Evolutionary conservation across 2,329 filamentous ascomycete genomes (phyloP), one percentile per base, ranked within the genome.

Genomic region (Bimuria novae-zelandiae): DNA sequence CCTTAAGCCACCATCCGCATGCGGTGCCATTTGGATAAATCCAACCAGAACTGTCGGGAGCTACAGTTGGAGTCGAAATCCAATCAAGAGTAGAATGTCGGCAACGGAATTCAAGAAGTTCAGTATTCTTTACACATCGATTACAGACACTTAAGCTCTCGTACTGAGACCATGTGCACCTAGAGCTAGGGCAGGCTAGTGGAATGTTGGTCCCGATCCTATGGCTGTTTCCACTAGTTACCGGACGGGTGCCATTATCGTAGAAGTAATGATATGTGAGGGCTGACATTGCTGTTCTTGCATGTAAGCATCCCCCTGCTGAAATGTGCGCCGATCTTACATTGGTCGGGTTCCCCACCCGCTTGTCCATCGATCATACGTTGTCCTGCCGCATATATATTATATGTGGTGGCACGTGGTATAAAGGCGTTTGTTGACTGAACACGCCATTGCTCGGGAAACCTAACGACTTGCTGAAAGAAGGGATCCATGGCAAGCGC

Each of bases 401-500:
- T 43, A 14, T 49, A 49, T 42, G 37, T 33, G 8, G 23, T 47
- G 1, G 40, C 51, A 36, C 45, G 23, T n/a, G 45, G 29, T 59
- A 61, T 7, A 53, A 55, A 40, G 59, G 52, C 8, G 55, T 19
- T 29, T 11, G 8, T 3, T 8, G 23, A 23, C 29, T 55, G 49
- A 3, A 40, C 7, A 7, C 40, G 43, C 46, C 45, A 46, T 10
- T 42, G 35, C 22, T 60, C 39, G n/a, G 56, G 52, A 21, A 33
- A 53, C 1, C 29, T 44, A 16, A 63, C 56, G 2, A 64, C 39
- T 39, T 63, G 56, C 43, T 64, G 60, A 30, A 64, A 61, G 40
- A 63, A 61, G 1, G 56, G 60, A 29, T 64, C 60, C 7, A 62
- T 21, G 7, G 56, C 60, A 22, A 63, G 51, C 3, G 58, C 54